Percentiles rank a stretch among this genome's conserved stretches.
phyloP scores from a whole-genome alignment of 164 flowering plant species.

The Liriodendron chinense region DNA sequence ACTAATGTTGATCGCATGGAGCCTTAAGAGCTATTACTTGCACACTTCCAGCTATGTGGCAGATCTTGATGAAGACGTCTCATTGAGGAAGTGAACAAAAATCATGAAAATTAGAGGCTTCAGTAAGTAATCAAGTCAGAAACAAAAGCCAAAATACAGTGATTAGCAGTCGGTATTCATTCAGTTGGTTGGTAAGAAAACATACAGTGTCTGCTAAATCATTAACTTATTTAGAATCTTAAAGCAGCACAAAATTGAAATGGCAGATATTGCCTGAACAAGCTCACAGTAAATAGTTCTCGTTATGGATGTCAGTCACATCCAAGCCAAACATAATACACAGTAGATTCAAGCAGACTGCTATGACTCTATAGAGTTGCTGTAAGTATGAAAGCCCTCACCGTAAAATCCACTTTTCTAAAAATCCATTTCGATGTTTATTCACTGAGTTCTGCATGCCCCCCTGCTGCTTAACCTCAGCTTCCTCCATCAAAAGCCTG shows the following conservation, averaged over 20 bases:
- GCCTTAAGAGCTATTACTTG: too few species aligned
- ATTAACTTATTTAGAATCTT: neutral
- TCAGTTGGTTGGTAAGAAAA: neutral
- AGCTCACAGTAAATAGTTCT: neutral
- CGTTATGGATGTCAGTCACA: neutral
- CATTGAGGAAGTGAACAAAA: neutral
- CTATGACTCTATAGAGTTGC: neutral
- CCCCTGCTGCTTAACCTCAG: constrained; percentile 58
- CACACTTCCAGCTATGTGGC: too few species aligned
- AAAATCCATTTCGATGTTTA: constrained; percentile 36
- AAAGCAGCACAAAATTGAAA: neutral
- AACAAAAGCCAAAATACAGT: neutral
- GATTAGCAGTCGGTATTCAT: neutral
- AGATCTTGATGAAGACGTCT: too few species aligned
- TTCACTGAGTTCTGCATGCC: constrained; percentile 43
- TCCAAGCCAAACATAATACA: neutral
- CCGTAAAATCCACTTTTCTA: constrained; percentile 57
- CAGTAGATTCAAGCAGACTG: neutral
- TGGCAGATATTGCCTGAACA: neutral
- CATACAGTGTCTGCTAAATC: neutral
- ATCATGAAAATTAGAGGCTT: neutral
- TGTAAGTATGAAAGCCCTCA: constrained; percentile 22
- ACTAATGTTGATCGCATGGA: neutral
- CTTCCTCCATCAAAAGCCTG: constrained; percentile 74
- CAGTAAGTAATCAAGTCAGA: neutral